Base-by-base conservation (phyloP, 176 grass and related monocot species). In the Sorghum bicolor region DNA sequence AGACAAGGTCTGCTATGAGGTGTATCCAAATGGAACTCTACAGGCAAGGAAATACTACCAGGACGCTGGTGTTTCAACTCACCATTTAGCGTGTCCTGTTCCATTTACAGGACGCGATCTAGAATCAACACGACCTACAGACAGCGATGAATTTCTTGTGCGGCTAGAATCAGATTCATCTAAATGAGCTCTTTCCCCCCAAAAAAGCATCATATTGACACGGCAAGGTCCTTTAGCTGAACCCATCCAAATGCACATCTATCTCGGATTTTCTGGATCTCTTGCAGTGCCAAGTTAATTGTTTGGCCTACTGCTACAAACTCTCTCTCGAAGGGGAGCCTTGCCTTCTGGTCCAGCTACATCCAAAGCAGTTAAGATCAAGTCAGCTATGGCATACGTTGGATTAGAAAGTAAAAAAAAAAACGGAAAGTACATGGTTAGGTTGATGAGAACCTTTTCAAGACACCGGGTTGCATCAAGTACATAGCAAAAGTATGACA, bases 401-500 rank as follows among this genome's bases (percentile, higher is more conserved):
- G 25, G 19, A 53, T 38, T 77, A 70, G 36, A 20, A 89, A 48
- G 58, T 38, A 32, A 66, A 75, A 58, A 39, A 11, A 47, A 25
- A 14, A 26, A n/a, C n/a, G n/a, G n/a, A n/a, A 29, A 63, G 26
- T 26, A 19, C 2, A 7, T 22, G 20, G 8, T 48, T 53, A 30
- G 45, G n/a, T 85, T 57, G 72, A 82, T 45, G 48, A 24, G 7
- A 70, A 99, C 93, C 96, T 99, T 99, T 29, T 94, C 87, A 68
- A 96, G 87, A 70, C 89, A 90, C 38, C 70, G 65, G 41, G 86
- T 68, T 76, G 91, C 85, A 89, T 99, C 93, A 80, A 99, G 70
- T 71, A 96, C 74, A 85, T 96, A 88, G 58, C 96, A 92, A 83
- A 96, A 92, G 84, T 96, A 99, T 33, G 93, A 99, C 24, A 96